Percentiles rank a stretch among this genome's conserved stretches.
Conservation (phyloP, 2,329 filamentous ascomycete species). For the Biscogniauxia marginata region DNA sequence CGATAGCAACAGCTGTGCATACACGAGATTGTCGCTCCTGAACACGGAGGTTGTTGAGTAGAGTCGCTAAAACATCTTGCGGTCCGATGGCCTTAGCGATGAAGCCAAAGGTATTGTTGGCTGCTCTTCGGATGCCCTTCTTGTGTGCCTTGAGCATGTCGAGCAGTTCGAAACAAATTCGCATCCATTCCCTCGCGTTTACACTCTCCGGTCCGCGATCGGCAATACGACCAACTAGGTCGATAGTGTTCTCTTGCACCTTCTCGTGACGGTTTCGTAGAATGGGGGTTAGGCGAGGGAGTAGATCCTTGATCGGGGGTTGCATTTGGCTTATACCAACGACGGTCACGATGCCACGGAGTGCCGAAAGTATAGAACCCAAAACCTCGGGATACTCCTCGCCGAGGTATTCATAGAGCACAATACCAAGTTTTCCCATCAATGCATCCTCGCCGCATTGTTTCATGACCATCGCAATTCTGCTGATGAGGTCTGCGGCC, state of each 20-base stretch:
- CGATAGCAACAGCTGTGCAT: constrained; percentile 96
- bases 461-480: constrained; percentile 98
- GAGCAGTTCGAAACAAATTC: constrained; percentile 97
- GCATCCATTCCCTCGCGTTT: constrained; percentile 98
- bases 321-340: constrained; percentile 99
- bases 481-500: constrained; percentile 91
- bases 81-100: constrained; percentile 99
- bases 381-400: constrained; percentile 98
- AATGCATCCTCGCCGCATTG: constrained; percentile 95
- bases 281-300: constrained; percentile 95
- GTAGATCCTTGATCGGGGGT: constrained; percentile 91
- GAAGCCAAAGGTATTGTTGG: constrained; percentile 99
- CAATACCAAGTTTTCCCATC: constrained; percentile 91
- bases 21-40: constrained; percentile 98
- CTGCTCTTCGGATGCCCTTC: constrained; percentile 95
- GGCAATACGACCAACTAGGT: constrained; percentile 94
- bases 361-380: constrained; percentile 90
- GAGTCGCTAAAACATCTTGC: constrained; percentile 91
- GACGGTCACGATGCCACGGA: constrained; percentile 95
- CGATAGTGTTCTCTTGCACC: constrained; percentile 98
- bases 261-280: constrained; percentile 98
- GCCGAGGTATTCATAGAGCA: constrained; percentile 96
- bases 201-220: constrained; percentile 95
- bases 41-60: constrained; percentile 94
- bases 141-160: constrained; percentile 99